Percentiles rank a stretch among this genome's conserved stretches.
Conservation (phyloP, 2,329 filamentous ascomycete genomes). For the Exophiala calicioides region DNA sequence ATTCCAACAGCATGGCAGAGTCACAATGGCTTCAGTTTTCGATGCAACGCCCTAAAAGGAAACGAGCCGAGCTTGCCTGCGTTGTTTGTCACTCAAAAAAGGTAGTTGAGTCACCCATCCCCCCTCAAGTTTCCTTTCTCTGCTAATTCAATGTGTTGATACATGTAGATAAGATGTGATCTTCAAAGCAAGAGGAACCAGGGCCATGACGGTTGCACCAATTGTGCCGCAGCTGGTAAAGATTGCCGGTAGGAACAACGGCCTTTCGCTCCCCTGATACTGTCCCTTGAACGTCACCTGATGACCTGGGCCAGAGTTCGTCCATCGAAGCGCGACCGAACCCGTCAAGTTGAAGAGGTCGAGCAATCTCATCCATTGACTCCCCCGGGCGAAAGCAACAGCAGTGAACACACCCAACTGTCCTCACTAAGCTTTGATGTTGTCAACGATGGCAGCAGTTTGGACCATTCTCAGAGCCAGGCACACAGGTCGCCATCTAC, state of each 20-base stretch:
- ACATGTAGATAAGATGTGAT: slow-evolving; percentile 15
- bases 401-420: too few species aligned
- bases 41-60: slow-evolving; percentile 5
- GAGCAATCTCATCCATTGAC: slow-evolving; percentile 1
- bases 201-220: slow-evolving; percentile 3
- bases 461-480: too few species aligned
- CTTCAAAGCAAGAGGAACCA: slow-evolving; percentile 6
- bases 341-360: slow-evolving; percentile 2
- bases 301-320: not conserved
- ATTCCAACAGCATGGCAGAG: slow-evolving; percentile 1
- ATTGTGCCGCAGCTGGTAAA: slow-evolving; percentile 5
- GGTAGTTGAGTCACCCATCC: too few species aligned
- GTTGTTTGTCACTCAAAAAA: slow-evolving; percentile 14
- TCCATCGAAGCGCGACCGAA: slow-evolving; percentile 7
- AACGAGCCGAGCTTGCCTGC: slow-evolving; percentile 9
- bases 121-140: too few species aligned
- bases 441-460: too few species aligned
- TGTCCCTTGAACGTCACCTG: too few species aligned
- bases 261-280: too few species aligned
- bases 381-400: slow-evolving; percentile 6
- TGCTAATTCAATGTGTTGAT: too few species aligned
- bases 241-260: slow-evolving; percentile 6
- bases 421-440: too few species aligned
- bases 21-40: slow-evolving; percentile 9
- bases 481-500: too few species aligned